Evolutionary conservation across 192 early-diverging fungal genomes (phyloP), one percentile per base, ranked within the genome.

Genomic region (Coemansia sp.): DNA sequence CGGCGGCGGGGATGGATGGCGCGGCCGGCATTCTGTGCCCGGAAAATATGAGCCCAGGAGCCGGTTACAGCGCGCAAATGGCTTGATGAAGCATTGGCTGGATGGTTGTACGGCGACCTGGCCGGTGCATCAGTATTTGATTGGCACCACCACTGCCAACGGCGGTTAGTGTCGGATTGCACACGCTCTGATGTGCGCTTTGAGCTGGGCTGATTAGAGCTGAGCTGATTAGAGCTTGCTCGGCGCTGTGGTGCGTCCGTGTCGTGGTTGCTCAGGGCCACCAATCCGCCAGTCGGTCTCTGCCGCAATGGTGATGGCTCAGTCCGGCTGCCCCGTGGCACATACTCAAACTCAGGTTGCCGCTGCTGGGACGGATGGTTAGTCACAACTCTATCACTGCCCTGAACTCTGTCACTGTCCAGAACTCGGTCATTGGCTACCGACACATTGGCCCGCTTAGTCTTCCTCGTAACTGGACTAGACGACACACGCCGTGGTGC

Each of bases 11-110:
- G 29, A 4, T 35, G 27, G 27, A 41, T 23, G 38, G 11, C 43
- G 35, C 57, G 39, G 43, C 66, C 45, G 48, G 67, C 38, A 10
- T 59, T 56, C 24, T 59, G 76, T 27, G 69, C 54, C 12, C 67
- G 70, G 52, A 66, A 69, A 14, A 79, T 57, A 41, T 79, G 76
- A 1, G 66, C 61, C 76, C 76, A 79, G 1, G 71, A 70, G 24
- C 66, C 71, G 20, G 54, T 57, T 2, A 68, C 27, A n/a, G 69
- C 22, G 58, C 8, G 53, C 57, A 10, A 57, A 29, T 20, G 57
- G 22, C 18, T 55, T 50, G 37, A 22, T 39, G 52, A 43, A 8
- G 29, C 29, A 5, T 29, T 29, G 24, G 24, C 26, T 32, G 29
- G 29, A 6, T 4, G 1, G 49, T 49, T 50, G 49, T 51, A 61